Evolutionary conservation across 225 moss, liverwort and hornwort genomes (phyloP).

Genomic region (Polytrichum commune): DNA sequence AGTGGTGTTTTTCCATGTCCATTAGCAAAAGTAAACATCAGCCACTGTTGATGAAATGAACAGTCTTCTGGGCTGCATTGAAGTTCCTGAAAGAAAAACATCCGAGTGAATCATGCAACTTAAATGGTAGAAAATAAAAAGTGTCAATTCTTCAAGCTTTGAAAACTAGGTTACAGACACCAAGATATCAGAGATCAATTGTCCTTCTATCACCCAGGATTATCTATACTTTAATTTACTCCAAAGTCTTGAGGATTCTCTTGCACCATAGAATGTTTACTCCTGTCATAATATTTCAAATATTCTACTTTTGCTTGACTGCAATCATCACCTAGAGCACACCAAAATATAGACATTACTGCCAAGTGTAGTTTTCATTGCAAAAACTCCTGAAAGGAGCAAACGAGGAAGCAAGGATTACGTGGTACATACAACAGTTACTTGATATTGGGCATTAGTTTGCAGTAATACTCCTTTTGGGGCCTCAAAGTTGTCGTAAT

Average conservation of each 20-base stretch:
- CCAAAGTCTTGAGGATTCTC: too few species aligned
- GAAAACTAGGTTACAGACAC: too few species aligned
- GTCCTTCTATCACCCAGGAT: too few species aligned
- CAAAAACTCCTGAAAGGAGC: not conserved
- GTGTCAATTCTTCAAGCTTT: too few species aligned
- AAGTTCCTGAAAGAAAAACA: slow-evolving; percentile 43
- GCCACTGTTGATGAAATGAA: slow-evolving; percentile 64
- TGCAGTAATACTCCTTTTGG: slow-evolving; percentile 33
- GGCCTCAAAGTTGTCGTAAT: not conserved
- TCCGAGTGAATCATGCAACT: not conserved
- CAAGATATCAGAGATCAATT: too few species aligned
- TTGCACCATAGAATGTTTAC: too few species aligned
- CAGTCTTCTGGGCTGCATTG: slow-evolving; percentile 52
- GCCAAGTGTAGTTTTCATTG: not conserved
- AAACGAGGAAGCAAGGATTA: not conserved
- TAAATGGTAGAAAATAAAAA: too few species aligned
- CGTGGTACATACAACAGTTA: slow-evolving; percentile 47
- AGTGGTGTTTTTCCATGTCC: slow-evolving; percentile 15
- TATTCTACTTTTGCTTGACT: too few species aligned
- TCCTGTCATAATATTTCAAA: too few species aligned
- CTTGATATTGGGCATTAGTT: slow-evolving; percentile 48
- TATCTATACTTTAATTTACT: too few species aligned
- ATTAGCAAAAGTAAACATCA: slow-evolving; percentile 48
- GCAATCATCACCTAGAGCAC: too few species aligned
- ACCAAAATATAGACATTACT: too few species aligned